Conservation (phyloP, 371 early-diverging fungal genomes). For the Mortierella sp. region DNA sequence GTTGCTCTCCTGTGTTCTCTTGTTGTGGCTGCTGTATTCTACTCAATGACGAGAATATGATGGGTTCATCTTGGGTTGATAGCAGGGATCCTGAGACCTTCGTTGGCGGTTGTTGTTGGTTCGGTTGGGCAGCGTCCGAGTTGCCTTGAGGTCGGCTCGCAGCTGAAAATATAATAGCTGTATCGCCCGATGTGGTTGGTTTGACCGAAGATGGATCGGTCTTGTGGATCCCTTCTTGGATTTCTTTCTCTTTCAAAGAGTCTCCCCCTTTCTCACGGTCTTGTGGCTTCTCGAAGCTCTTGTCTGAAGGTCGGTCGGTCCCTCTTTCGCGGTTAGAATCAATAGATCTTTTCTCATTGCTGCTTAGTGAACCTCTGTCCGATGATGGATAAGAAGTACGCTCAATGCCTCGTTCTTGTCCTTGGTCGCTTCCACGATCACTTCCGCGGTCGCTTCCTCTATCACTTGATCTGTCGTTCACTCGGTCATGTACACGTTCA, state of each 20-base stretch:
- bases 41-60: conserved; percentile 35
- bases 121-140: neutral
- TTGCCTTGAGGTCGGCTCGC: conserved; percentile 25
- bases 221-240: neutral
- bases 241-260: neutral
- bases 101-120: conserved; percentile 5
- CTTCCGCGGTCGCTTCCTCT: conserved; percentile 15
- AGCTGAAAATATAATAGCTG: conserved; percentile 32
- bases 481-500: conserved; percentile 16
- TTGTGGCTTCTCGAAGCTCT: neutral
- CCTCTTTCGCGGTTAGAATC: conserved; percentile 5
- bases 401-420: conserved; percentile 4
- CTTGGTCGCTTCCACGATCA: conserved; percentile 9
- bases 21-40: conserved; percentile 28
- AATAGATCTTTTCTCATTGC: neutral
- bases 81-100: neutral
- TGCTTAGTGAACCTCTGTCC: neutral
- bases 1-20: conserved; percentile 11
- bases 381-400: conserved; percentile 2
- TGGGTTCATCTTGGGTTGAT: conserved; percentile 18
- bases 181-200: conserved; percentile 4
- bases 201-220: neutral
- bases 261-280: neutral
- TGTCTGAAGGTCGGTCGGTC: conserved; percentile 1
- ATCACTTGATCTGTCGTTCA: conserved; percentile 9